Percentiles rank a stretch among this genome's conserved stretches.
These are phyloP conservation scores for Henningerozyma blattae DNA, from an alignment of 805 yeast genomes.

Conservation along the genomic window DNA sequence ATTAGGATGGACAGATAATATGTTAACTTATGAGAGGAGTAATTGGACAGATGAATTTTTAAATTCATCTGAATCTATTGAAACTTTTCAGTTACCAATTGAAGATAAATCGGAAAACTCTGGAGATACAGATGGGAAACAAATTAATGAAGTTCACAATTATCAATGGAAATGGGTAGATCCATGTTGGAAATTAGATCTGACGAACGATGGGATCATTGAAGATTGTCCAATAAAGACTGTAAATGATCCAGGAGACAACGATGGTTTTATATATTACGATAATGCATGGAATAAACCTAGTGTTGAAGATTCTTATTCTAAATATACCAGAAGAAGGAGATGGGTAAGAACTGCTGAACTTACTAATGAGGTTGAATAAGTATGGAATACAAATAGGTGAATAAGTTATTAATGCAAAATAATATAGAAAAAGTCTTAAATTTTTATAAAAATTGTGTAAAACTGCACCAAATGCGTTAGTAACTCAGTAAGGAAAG, in stretches of 20 bases:
- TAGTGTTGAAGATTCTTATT: conserved; percentile 71
- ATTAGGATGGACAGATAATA: conserved; percentile 94
- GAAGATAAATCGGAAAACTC: conserved; percentile 37
- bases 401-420: too few relatives aligned
- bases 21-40: conserved; percentile 83
- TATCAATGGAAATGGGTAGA: conserved; percentile 96
- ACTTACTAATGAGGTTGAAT: too few relatives aligned
- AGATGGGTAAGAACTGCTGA: conserved; percentile 96
- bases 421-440: too few relatives aligned
- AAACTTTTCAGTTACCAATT: conserved; percentile 68
- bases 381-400: too few relatives aligned
- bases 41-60: conserved; percentile 96
- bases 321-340: conserved; percentile 86
- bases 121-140: conserved; percentile 25
- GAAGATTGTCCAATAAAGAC: conserved; percentile 51
- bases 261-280: conserved; percentile 80
- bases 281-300: conserved; percentile 95
- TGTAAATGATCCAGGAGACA: conserved; percentile 56
- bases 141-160: conserved; percentile 59
- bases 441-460: too few relatives aligned
- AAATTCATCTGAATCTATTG: conserved; percentile 73
- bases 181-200: conserved; percentile 79
- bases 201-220: conserved; percentile 80
- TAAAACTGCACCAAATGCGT: too few relatives aligned
- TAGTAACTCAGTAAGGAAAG: too few relatives aligned